Evolutionary conservation across 139 green algal species (phyloP), one percentile per base, ranked within the genome.

Genomic region (Astrephomene gubernaculifera): DNA sequence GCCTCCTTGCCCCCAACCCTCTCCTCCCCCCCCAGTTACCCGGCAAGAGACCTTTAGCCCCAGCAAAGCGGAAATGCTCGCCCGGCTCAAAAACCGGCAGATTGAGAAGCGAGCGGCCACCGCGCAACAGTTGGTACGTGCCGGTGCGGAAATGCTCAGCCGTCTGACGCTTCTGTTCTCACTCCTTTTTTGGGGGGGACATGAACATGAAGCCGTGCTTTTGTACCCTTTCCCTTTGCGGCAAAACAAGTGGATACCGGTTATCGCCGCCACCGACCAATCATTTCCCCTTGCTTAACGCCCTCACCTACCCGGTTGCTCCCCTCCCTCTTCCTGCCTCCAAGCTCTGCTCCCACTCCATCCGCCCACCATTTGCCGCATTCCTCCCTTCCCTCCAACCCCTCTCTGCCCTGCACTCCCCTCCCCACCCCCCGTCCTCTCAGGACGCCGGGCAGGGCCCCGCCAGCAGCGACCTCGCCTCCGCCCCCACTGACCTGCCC

Each of bases 101-200:
- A 83, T 88, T 12, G 90, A 93, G 71, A 93, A 93, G 70, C 87
- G 90, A 41, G 81, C 41, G 6, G 65, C 43, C 76, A 93, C 82
- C 33, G 87, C 90, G 35, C 74, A 81, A 71, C 35, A 75, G 52
- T 31, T 69, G 14, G n/a, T n/a, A n/a, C n/a, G n/a, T n/a, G n/a
- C n/a, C n/a, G n/a, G n/a, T n/a, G n/a, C n/a, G n/a, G n/a, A n/a
- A n/a, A n/a, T n/a, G n/a, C n/a, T n/a, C n/a, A n/a, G n/a, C n/a
- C n/a, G n/a, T n/a, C n/a, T n/a, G n/a, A n/a, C n/a, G n/a, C n/a
- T n/a, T n/a, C n/a, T n/a, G n/a, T n/a, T n/a, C n/a, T n/a, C n/a
- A n/a, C n/a, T n/a, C n/a, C n/a, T n/a, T n/a, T n/a, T n/a, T n/a
- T n/a, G n/a, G n/a, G n/a, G n/a, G n/a, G n/a, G n/a, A n/a, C n/a